These are phyloP conservation scores for Canavalia gladiata DNA, from an alignment of 306 rosid species.

Conservation along the genomic window DNA sequence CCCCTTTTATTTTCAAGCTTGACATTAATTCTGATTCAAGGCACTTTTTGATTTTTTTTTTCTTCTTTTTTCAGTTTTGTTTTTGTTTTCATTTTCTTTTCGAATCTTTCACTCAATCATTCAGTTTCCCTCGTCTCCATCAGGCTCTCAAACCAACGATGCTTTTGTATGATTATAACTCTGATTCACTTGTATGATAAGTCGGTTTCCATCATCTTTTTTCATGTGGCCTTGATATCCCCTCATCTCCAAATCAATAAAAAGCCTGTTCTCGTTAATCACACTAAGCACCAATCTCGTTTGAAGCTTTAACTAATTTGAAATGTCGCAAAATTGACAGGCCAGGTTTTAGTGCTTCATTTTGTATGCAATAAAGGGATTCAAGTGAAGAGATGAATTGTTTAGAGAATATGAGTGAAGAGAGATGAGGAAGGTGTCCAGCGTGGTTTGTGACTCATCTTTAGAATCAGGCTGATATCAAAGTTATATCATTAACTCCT, in stretches of 20 bases:
- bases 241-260: not conserved
- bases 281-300: not conserved
- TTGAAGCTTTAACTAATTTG: slow-evolving; percentile 47
- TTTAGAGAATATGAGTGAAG: slow-evolving; percentile 50
- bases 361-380: slow-evolving; percentile 42
- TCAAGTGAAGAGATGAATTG: slow-evolving; percentile 42
- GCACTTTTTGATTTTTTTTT: not conserved
- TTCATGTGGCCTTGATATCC: not conserved
- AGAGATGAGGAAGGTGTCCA: slow-evolving; percentile 34
- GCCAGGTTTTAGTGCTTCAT: slow-evolving; percentile 61
- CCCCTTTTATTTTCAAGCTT: slow-evolving; percentile 10
- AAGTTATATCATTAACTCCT: slow-evolving; percentile 7
- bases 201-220: not conserved
- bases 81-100: not conserved
- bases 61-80: not conserved
- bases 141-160: not conserved
- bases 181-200: not conserved
- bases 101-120: not conserved
- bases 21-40: not conserved
- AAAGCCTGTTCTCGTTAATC: not conserved
- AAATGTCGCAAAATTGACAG: slow-evolving; percentile 47
- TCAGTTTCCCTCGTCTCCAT: not conserved
- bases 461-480: slow-evolving; percentile 63
- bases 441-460: slow-evolving; percentile 46
- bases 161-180: not conserved